Base-by-base conservation (phyloP, 106 monocot genomes). In the Dioscorea zingiberensis region DNA sequence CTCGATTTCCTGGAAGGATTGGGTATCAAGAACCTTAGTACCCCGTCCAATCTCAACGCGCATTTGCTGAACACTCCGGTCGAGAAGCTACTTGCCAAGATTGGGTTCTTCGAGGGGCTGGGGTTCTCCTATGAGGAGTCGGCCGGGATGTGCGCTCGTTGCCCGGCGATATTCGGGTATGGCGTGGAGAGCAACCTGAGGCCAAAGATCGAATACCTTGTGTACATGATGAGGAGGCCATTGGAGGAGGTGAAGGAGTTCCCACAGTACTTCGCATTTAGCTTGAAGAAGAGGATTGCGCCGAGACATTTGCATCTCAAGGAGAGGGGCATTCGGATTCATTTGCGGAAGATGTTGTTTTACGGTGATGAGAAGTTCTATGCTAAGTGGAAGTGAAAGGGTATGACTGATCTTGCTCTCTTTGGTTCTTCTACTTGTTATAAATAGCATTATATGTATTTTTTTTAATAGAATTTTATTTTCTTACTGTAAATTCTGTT, bases 151-250 rank as follows among this genome's bases (percentile, higher is more conserved):
- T 75, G 78, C 51, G 55, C 66, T 22, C 71, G 70, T 13, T 86
- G 59, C 44, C 86, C 81, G 2, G 72, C 83, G 28, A 62, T 87
- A 1, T 83, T 87, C 62, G 71, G 87, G 45, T 83, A 83, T 60
- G 80, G 87, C 54, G 65, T 61, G 55, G 77, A 76, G 76, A 74
- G 73, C 53, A 87, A 87, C 54, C 58, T 87, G 48, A 76, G 74
- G 71, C 83, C 86, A 21, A 82, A 86, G 76, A 29, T 86, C 54
- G 79, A 86, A 21, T 82, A 78, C 67, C 69, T 79, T 55, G 62
- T 72, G 26, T 44, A 71, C 48, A 70, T 76, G 66, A 86, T 86
- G 86, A 44, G 48, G 59, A 70, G 76, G 79, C 23, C 65, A 25
- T 21, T 82, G 54, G 61, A 55, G 61, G 82, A 86, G 73, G 54